Base-by-base conservation (phyloP, 129 eudicot species). In the Calendula officinalis region DNA sequence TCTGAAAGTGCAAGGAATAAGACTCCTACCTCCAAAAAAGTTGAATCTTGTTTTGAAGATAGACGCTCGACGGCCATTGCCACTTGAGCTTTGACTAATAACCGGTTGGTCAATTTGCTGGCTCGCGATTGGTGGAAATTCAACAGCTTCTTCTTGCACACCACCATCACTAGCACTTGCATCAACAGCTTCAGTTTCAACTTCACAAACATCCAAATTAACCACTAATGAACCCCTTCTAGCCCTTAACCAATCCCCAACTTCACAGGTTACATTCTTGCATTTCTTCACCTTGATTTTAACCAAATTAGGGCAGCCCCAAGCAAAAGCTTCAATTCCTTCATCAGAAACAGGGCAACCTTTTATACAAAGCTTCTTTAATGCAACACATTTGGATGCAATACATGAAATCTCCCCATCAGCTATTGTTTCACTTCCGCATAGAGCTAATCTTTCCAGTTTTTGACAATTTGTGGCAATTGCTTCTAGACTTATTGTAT, bases 91-190 rank as follows among this genome's bases (percentile, higher is more conserved):
- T 3, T 62, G 51, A 12, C 76, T 56, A 47, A 74, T 69, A 0
- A 78, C 55, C 13, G 75, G 51, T 54, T 73, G 75, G 64, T 62
- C 68, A 33, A 60, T 66, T 57, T 57, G 41, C 15, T 60, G 75
- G 51, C 62, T 53, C 13, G 66, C 70, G 7, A 52, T 66, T 9
- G 82, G 78, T 10, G 86, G 84, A 58, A 72, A 68, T 77, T 81
- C 95, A 41, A 56, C 68, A 2, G 17, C 83, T 52, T 78, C 86
- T 11, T 81, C 90, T 55, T 68, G 81, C 4, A 60, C 85, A 8
- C 83, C 87, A 76, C 82, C 83, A 73, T 81, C 91, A 64, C 85
- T 77, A 7, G 81, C 74, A 66, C 87, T 71, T 6, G 81, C 90
- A 56, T 81, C 85, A 62, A 74, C 70, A 0, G 62, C 81, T 60